Percentiles rank a stretch among this genome's conserved stretches.
Conservation (phyloP, 2,329 filamentous ascomycete genomes). For the Nothomitra cinnamomea region DNA sequence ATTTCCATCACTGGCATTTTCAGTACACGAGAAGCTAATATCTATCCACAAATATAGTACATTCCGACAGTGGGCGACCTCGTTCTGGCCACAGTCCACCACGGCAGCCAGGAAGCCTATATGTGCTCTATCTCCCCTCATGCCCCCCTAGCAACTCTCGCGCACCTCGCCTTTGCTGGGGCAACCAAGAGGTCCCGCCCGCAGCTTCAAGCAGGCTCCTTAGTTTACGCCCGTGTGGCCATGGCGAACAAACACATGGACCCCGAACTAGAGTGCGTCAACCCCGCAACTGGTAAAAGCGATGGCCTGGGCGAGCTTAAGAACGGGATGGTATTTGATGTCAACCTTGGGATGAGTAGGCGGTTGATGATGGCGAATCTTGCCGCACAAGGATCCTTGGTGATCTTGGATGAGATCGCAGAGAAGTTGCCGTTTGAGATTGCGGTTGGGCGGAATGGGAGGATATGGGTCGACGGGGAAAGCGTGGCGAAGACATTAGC, state of each 20-base stretch:
- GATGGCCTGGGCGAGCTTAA: conserved; percentile 73
- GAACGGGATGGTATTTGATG: conserved; percentile 71
- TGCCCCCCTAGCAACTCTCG: conserved; percentile 49
- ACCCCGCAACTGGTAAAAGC: conserved; percentile 67
- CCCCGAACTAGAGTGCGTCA: conserved; percentile 79
- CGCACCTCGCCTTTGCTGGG: conserved; percentile 81
- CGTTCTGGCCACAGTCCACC: conserved; percentile 72
- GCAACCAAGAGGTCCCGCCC: conserved; percentile 87
- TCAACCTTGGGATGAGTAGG: conserved; percentile 69
- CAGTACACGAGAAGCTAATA: conserved; percentile 1
- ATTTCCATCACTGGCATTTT: neutral
- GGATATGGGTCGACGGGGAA: conserved; percentile 71
- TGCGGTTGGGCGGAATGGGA: conserved; percentile 81
- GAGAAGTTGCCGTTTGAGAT: conserved; percentile 81
- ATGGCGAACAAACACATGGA: conserved; percentile 71
- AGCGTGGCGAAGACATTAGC: conserved; percentile 51
- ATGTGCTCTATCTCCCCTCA: conserved; percentile 57
- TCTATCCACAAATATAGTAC: conserved; percentile 37
- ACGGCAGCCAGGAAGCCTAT: conserved; percentile 59
- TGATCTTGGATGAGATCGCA: conserved; percentile 65
- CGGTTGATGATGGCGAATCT: conserved; percentile 36
- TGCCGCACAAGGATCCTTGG: conserved; percentile 44
- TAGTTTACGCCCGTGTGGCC: conserved; percentile 78
- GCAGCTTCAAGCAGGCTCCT: conserved; percentile 51
- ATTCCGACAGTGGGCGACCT: conserved; percentile 65